These are phyloP conservation scores for Kodamaea sp. DNA, from an alignment of 1,139 yeast genomes.

Conservation along the genomic window DNA sequence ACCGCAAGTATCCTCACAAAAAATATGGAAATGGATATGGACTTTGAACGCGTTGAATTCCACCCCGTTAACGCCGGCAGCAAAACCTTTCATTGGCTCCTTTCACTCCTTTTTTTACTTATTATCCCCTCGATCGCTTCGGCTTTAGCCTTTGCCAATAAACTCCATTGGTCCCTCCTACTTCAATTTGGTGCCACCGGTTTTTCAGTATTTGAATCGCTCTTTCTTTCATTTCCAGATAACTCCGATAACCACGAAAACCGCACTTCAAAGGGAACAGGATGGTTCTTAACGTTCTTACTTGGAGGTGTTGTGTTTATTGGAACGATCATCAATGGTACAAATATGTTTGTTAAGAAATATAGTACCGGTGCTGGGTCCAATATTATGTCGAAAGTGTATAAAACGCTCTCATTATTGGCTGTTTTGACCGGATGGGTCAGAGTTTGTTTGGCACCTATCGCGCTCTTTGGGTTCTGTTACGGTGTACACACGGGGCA, in stretches of 20 bases:
- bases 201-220: slow-evolving; percentile 53
- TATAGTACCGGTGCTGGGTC: slow-evolving; percentile 14
- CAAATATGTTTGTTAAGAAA: slow-evolving; percentile 41
- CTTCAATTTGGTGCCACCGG: slow-evolving; percentile 46
- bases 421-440: slow-evolving; percentile 59
- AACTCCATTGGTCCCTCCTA: slow-evolving; percentile 41
- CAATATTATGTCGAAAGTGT: slow-evolving; percentile 22
- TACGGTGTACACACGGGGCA: slow-evolving; percentile 77
- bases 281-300: slow-evolving; percentile 52
- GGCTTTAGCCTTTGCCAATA: slow-evolving; percentile 52
- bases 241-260: slow-evolving; percentile 58
- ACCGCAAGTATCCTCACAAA: too few species aligned
- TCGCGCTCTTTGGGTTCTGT: slow-evolving; percentile 78
- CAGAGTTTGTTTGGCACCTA: slow-evolving; percentile 74
- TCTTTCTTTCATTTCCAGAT: slow-evolving; percentile 60
- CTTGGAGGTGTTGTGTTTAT: slow-evolving; percentile 46
- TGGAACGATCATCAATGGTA: slow-evolving; percentile 55
- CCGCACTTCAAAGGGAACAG: slow-evolving; percentile 61
- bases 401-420: slow-evolving; percentile 46
- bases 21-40: slow-evolving; percentile 33
- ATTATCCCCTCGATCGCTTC: slow-evolving; percentile 55
- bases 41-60: slow-evolving; percentile 30
- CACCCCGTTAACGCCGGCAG: slow-evolving; percentile 48
- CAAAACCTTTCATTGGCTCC: slow-evolving; percentile 63
- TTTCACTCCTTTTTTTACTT: slow-evolving; percentile 43